These are phyloP conservation scores for Aspergillus incahuasiensis DNA, from an alignment of 495 filamentous ascomycete species.

Conservation along the genomic window DNA sequence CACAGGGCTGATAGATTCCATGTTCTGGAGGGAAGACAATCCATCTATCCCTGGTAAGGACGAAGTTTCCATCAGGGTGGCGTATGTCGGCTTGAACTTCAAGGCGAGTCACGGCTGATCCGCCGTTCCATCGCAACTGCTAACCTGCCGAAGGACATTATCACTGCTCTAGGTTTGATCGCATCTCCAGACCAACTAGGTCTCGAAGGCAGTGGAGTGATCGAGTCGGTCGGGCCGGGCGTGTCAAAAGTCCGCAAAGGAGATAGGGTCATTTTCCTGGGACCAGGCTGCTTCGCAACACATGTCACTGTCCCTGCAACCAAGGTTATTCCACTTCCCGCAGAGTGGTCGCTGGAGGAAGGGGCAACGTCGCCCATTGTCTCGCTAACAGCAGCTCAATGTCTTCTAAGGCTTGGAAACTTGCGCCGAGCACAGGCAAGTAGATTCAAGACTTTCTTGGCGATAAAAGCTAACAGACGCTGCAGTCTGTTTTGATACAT, in stretches of 20 bases:
- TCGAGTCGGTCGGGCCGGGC: neutral
- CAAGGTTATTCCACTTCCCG: slow-evolving; percentile 20
- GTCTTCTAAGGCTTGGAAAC: slow-evolving; percentile 23
- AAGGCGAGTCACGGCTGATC: slow-evolving; percentile 8
- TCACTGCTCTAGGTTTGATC: neutral
- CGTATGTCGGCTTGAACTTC: slow-evolving; percentile 34
- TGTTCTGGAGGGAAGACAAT: slow-evolving; percentile 14
- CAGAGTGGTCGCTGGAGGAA: slow-evolving; percentile 23
- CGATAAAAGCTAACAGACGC: no score
- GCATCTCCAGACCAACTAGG: neutral
- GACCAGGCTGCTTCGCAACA: neutral
- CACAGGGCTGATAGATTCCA: slow-evolving; percentile 18
- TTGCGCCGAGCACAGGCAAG: slow-evolving; percentile 10
- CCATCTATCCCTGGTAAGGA: slow-evolving; percentile 2
- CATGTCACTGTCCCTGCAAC: neutral
- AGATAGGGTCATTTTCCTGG: neutral
- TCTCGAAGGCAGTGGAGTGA: neutral
- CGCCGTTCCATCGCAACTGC: neutral
- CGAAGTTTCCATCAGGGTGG: slow-evolving; percentile 26
- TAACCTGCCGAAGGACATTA: neutral
- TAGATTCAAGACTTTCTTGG: neutral
- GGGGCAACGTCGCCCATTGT: slow-evolving; percentile 39
- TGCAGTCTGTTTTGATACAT: slow-evolving; percentile 23
- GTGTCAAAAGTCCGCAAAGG: neutral
- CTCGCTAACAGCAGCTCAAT: slow-evolving; percentile 35